phyloP scores from a whole-genome alignment of 306 rosid genomes.

The Glycine tomentella region DNA sequence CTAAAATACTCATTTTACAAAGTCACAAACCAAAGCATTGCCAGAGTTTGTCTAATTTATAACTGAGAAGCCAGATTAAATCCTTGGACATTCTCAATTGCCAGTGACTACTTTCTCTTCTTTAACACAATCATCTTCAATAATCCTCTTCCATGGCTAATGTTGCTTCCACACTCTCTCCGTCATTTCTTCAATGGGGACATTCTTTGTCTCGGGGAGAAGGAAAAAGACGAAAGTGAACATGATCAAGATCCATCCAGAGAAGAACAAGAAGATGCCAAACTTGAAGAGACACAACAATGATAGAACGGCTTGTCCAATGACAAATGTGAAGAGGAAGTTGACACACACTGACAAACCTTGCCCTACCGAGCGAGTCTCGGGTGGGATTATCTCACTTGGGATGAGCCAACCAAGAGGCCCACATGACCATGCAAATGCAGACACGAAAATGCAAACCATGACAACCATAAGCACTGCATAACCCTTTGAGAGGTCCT shows the following conservation, averaged over 20 bases:
- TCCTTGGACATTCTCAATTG: too few species aligned
- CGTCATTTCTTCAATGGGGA: conserved; percentile 88
- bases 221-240: conserved; percentile 61
- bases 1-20: conserved; percentile 2
- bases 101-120: conserved; percentile 39
- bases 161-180: conserved; percentile 83
- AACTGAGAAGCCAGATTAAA: neutral
- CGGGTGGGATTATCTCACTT: conserved; percentile 73
- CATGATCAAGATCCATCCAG: conserved; percentile 79
- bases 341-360: conserved; percentile 75
- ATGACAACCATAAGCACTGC: conserved; percentile 69
- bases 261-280: conserved; percentile 84
- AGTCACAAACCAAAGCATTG: too few species aligned
- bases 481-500: conserved; percentile 45
- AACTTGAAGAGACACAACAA: conserved; percentile 81
- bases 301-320: conserved; percentile 84
- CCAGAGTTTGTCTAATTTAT: too few species aligned
- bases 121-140: conserved; percentile 47
- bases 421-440: conserved; percentile 97
- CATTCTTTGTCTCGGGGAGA: conserved; percentile 84
- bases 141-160: conserved; percentile 82
- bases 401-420: conserved; percentile 90
- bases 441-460: conserved; percentile 73
- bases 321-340: conserved; percentile 74
- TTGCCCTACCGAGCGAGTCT: conserved; percentile 86